A percentile compares a stretch with the other conserved stretches of the same genome.
phyloP scores from a whole-genome alignment of 192 early-diverging fungal genomes.

The Gigaspora rosea region DNA sequence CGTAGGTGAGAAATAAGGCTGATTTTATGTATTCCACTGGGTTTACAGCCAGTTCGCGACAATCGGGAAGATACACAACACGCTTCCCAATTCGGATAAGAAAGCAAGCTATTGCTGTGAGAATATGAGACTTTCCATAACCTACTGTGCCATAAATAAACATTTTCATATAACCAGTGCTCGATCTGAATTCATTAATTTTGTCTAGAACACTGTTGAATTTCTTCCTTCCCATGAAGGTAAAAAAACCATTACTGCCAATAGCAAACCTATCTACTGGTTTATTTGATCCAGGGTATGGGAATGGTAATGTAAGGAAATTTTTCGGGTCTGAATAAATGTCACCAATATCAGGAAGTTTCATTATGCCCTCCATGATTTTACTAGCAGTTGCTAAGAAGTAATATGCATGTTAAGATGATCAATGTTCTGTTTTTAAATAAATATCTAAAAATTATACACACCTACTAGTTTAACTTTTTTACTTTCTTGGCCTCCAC shows the following conservation, averaged over 20 bases:
- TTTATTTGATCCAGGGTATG: not conserved
- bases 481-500: too few species aligned
- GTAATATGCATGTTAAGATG: too few species aligned
- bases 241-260: not conserved
- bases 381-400: not conserved
- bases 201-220: constrained; percentile 2
- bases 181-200: not conserved
- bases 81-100: not conserved
- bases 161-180: constrained; percentile 4
- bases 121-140: constrained; percentile 25
- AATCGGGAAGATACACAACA: constrained; percentile 29
- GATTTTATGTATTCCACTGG: constrained; percentile 9
- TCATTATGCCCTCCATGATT: constrained; percentile 1
- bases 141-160: constrained; percentile 19
- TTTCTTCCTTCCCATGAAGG: constrained; percentile 20
- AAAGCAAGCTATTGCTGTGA: constrained; percentile 26
- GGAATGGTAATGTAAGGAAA: constrained; percentile 4
- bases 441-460: too few species aligned
- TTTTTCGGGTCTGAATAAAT: constrained; percentile 1
- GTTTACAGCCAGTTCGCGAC: not conserved
- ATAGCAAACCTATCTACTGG: constrained; percentile 14
- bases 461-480: too few species aligned
- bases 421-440: too few species aligned
- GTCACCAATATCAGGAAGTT: not conserved
- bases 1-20: constrained; percentile 12